phyloP scores from a whole-genome alignment of 2,329 filamentous ascomycete genomes.

The Hirsutella rhossiliensis region DNA sequence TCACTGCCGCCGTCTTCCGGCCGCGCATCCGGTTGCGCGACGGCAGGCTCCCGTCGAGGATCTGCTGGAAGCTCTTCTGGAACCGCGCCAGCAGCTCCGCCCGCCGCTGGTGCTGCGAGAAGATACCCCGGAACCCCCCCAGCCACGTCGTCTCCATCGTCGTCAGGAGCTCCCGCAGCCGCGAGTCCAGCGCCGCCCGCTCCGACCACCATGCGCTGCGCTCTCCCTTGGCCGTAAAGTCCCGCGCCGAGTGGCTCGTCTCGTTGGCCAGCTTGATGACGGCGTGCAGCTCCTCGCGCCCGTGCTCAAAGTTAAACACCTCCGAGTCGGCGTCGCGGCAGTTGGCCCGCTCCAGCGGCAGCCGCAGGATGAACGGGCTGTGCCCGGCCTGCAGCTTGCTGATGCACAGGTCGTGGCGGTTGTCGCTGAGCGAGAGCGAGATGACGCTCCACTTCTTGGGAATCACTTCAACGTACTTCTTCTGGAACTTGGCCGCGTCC shows the following conservation, averaged over 20 bases:
- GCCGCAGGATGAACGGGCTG: constrained; percentile 72
- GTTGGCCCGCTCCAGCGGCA: constrained; percentile 74
- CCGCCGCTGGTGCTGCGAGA: constrained; percentile 59
- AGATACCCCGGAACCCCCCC: constrained; percentile 88
- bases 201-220: constrained; percentile 85
- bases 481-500: constrained; percentile 56
- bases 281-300: constrained; percentile 65
- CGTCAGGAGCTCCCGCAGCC: constrained; percentile 64
- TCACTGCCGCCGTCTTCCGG: constrained; percentile 40
- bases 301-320: constrained; percentile 72
- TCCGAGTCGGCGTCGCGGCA: constrained; percentile 68
- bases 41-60: constrained; percentile 75
- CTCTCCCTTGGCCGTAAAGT: constrained; percentile 61
- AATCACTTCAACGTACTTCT: constrained; percentile 74
- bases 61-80: constrained; percentile 62
- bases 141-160: constrained; percentile 92
- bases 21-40: constrained; percentile 56
- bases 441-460: constrained; percentile 75
- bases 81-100: constrained; percentile 61
- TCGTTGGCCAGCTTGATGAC: constrained; percentile 75
- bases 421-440: constrained; percentile 74
- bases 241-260: constrained; percentile 62
- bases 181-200: constrained; percentile 65
- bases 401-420: constrained; percentile 72
- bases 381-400: constrained; percentile 69